Conservation (phyloP, 1,284 basidiomycete species). For the Ganoderma lingzhi region DNA sequence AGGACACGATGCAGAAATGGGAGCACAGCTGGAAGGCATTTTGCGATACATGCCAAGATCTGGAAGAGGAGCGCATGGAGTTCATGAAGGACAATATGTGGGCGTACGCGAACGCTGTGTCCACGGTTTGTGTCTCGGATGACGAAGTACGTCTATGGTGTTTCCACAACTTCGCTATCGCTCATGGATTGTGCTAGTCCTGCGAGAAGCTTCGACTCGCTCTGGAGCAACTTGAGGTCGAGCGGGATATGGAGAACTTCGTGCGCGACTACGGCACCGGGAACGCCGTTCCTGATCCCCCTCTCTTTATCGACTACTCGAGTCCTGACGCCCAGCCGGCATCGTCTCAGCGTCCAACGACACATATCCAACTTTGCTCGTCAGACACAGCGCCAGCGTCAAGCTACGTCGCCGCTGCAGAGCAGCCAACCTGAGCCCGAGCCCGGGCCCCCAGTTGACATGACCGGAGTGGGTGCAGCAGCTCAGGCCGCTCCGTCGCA, state of each 20-base stretch:
- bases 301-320: slow-evolving; percentile 82
- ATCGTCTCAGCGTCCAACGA: slow-evolving; percentile 59
- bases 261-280: slow-evolving; percentile 89
- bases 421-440: slow-evolving; percentile 49
- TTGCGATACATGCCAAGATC: slow-evolving; percentile 94
- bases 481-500: slow-evolving; percentile 37
- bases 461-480: slow-evolving; percentile 67
- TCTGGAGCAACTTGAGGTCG: slow-evolving; percentile 85
- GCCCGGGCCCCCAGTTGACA: slow-evolving; percentile 52
- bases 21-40: slow-evolving; percentile 94
- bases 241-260: slow-evolving; percentile 86
- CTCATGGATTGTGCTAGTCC: slow-evolving; percentile 58
- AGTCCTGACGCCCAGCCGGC: slow-evolving; percentile 68
- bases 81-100: slow-evolving; percentile 96
- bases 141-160: slow-evolving; percentile 78
- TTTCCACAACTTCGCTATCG: background rate
- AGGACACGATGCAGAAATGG: slow-evolving; percentile 89
- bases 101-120: slow-evolving; percentile 96
- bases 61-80: slow-evolving; percentile 94
- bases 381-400: slow-evolving; percentile 56
- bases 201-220: slow-evolving; percentile 88
- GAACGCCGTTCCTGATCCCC: slow-evolving; percentile 84
- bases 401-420: slow-evolving; percentile 46
- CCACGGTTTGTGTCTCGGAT: slow-evolving; percentile 94
- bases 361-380: slow-evolving; percentile 68